These are phyloP conservation scores for Hemileccinum rubropunctum DNA, from an alignment of 768 basidiomycete species.

Conservation along the genomic window DNA sequence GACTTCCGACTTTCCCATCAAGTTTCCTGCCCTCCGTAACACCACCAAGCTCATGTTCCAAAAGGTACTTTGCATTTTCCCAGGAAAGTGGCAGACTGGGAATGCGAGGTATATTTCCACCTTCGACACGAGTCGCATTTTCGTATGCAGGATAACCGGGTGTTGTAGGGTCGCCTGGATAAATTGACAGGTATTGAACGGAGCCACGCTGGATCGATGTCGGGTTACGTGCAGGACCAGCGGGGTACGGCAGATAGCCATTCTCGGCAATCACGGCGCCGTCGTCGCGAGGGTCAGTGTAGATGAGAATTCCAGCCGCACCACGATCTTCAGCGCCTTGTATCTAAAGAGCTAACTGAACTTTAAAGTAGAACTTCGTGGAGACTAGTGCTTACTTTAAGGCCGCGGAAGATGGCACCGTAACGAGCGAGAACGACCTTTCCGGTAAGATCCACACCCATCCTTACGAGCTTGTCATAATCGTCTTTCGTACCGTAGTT, in stretches of 20 bases:
- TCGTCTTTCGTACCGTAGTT: constrained; percentile 78
- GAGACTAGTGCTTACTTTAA: constrained; percentile 54
- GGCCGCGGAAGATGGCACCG: constrained; percentile 73
- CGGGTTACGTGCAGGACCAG: constrained; percentile 84
- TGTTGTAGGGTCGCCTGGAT: constrained; percentile 79
- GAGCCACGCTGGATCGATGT: constrained; percentile 83
- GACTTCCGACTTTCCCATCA: constrained; percentile 48
- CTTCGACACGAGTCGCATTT: constrained; percentile 64
- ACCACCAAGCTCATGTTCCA: constrained; percentile 51
- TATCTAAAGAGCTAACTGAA: constrained; percentile 43
- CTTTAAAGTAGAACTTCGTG: constrained; percentile 3
- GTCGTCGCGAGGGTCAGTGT: constrained; percentile 84
- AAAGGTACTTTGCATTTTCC: constrained; percentile 72
- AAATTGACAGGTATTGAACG: constrained; percentile 64
- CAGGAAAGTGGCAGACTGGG: constrained; percentile 88
- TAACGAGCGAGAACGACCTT: constrained; percentile 81
- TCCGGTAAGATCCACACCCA: constrained; percentile 71
- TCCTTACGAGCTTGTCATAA: constrained; percentile 56
- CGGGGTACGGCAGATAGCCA: constrained; percentile 68
- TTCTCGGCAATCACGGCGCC: constrained; percentile 74
- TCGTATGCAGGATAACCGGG: constrained; percentile 86
- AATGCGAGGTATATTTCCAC: constrained; percentile 64
- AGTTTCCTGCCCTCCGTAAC: constrained; percentile 39
- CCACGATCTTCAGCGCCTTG: constrained; percentile 83
- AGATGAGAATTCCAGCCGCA: constrained; percentile 75